Percentiles rank a stretch among this genome's conserved stretches.
phyloP scores from a whole-genome alignment of 495 filamentous ascomycete genomes.

The Penicillium angulare region DNA sequence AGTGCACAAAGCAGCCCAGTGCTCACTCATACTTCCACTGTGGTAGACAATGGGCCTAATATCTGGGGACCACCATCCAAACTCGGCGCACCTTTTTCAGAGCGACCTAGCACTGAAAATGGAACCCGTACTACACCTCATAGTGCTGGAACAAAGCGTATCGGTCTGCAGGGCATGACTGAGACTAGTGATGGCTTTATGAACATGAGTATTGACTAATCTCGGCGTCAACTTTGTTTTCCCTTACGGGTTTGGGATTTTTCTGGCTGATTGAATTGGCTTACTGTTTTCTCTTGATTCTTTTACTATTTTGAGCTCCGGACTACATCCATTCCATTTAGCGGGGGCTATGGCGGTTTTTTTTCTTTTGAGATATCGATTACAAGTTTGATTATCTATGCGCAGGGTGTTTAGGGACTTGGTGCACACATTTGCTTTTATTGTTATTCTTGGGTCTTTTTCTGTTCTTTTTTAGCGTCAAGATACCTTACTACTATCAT shows the following conservation, averaged over 20 bases:
- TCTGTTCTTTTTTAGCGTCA: slow-evolving; percentile 2
- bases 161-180: slow-evolving; percentile 92
- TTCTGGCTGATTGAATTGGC: background rate
- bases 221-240: background rate
- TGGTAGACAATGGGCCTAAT: slow-evolving; percentile 61
- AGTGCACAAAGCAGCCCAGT: slow-evolving; percentile 87
- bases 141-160: slow-evolving; percentile 56
- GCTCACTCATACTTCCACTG: slow-evolving; percentile 72
- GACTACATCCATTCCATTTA: no score
- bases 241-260: background rate
- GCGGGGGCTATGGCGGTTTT: slow-evolving; percentile 1
- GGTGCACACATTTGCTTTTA: slow-evolving; percentile 3
- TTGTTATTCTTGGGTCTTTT: slow-evolving; percentile 6
- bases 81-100: slow-evolving; percentile 47
- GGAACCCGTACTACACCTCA: slow-evolving; percentile 33
- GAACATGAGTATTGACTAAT: slow-evolving; percentile 90
- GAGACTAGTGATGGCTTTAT: slow-evolving; percentile 95
- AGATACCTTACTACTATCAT: slow-evolving; percentile 11
- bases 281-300: background rate
- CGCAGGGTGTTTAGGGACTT: slow-evolving; percentile 14
- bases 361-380: background rate
- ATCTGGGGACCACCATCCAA: slow-evolving; percentile 71
- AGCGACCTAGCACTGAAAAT: slow-evolving; percentile 48
- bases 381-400: background rate
- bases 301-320: slow-evolving; percentile 1